These are phyloP conservation scores for Cucurbita argyrosperma DNA, from an alignment of 306 rosid genomes.

Conservation along the genomic window DNA sequence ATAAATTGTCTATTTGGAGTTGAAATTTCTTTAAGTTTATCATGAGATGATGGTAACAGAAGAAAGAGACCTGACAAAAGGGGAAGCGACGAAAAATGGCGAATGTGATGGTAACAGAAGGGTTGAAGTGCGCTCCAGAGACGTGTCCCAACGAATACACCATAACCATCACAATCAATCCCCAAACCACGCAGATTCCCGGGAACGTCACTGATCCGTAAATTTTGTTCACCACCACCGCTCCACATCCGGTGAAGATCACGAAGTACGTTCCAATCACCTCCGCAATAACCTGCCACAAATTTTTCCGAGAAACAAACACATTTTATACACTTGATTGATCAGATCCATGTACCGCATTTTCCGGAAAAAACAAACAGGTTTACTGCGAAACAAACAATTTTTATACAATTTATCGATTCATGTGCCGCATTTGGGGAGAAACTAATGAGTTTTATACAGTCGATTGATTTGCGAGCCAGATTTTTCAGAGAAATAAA, in stretches of 20 bases:
- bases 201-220: conserved; percentile 20
- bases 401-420: background rate
- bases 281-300: conserved; percentile 21
- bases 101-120: conserved; percentile 18
- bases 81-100: conserved; percentile 18
- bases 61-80: conserved; percentile 1
- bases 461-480: background rate
- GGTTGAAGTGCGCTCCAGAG: conserved; percentile 30
- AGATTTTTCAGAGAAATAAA: background rate
- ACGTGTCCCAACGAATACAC: conserved; percentile 21
- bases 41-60: background rate
- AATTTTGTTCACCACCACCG: conserved; percentile 20
- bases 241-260: conserved; percentile 23
- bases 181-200: conserved; percentile 24
- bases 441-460: background rate
- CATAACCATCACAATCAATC: conserved; percentile 26
- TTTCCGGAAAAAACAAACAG: background rate
- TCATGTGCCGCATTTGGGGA: background rate
- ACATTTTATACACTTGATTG: background rate
- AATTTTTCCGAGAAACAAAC: background rate
- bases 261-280: conserved; percentile 21
- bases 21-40: no score
- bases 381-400: background rate
- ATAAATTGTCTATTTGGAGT: no score
- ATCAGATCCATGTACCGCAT: background rate